These are phyloP conservation scores for Nothomitra cinnamomea DNA, from an alignment of 2,329 filamentous ascomycete species.

Conservation along the genomic window DNA sequence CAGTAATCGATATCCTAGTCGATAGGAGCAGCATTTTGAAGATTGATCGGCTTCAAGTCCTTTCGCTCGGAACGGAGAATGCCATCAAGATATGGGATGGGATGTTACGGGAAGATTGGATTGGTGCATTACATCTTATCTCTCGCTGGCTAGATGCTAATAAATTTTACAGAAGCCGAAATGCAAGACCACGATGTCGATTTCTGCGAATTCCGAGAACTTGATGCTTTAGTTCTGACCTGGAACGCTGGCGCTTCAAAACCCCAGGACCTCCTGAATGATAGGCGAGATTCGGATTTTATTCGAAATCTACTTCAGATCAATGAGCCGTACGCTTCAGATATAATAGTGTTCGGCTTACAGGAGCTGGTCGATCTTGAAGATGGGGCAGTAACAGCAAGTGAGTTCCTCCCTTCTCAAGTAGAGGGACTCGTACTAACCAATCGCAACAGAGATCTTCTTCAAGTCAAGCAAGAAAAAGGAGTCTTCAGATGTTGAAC, in stretches of 20 bases:
- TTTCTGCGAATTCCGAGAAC: constrained; percentile 71
- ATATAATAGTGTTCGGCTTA: constrained; percentile 90
- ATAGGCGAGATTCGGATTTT: constrained; percentile 54
- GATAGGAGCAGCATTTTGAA: constrained; percentile 76
- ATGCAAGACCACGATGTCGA: constrained; percentile 74
- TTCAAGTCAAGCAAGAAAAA: constrained; percentile 65
- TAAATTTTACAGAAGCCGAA: constrained; percentile 40
- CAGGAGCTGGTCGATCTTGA: constrained; percentile 97
- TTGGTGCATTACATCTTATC: constrained; percentile 32
- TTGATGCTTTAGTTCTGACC: constrained; percentile 67
- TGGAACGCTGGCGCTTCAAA: constrained; percentile 98
- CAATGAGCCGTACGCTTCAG: constrained; percentile 48
- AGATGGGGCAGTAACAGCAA: constrained; percentile 95
- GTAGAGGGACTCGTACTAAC: constrained; percentile 10
- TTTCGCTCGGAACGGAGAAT: constrained; percentile 77
- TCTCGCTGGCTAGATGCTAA: not conserved
- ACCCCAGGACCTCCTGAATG: constrained; percentile 61
- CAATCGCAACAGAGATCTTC: constrained; percentile 44
- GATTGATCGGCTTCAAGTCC: constrained; percentile 65
- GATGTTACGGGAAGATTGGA: constrained; percentile 80
- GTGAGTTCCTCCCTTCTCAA: constrained; percentile 25
- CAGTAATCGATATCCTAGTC: constrained; percentile 58
- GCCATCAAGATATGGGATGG: constrained; percentile 81
- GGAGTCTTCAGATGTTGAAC: constrained; percentile 68
- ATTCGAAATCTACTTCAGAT: constrained; percentile 62